Evolutionary conservation across 495 filamentous ascomycete genomes (phyloP), one percentile per base, ranked within the genome.

Genomic region (Sordaria brevicollis): DNA sequence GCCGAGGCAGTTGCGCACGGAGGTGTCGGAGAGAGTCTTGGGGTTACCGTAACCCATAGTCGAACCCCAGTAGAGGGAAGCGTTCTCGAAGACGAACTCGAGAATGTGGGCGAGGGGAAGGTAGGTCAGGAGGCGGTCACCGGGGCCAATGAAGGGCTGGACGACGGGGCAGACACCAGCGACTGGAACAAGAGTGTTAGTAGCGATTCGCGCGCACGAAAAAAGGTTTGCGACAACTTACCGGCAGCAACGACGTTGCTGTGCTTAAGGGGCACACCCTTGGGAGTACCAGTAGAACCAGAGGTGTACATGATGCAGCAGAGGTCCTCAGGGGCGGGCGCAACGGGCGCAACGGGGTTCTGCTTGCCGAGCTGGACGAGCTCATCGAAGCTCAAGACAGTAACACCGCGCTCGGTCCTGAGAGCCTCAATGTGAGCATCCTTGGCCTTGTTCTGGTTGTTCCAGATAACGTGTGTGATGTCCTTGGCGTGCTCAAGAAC

Each of bases 241-340:
- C 92, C 89, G 66, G 94, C 90, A 73, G 92, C 94, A 74, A 99
- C 84, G 21, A 99, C 92, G 75, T 93, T 92, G 68, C 83, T 91
- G 79, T 99, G 95, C 74, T 89, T 95, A 73, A 99, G 80, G 35
- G 93, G 89, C 34, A 99, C 95, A 80, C 95, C 95, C 86, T 98
- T 99, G 38, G 95, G 95, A 0, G 93, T 88, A 66, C 95, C 95
- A 5, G 95, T 99, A n/a, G 94, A 97, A 54, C 95, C 95, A 35
- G 95, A 98, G 2, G 95, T 99, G 84, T 98, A 99, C 95, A 99
- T 99, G 79, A 99, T 96, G 78, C 95, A 97, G 86, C 91, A 95
- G 13, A 99, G 87, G 78, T 97, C 94, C 66, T 97, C 92, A 2
- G 92, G 86, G 33, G 83, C 80, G 4, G 95, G 94, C 41, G 93